Evolutionary conservation across 768 basidiomycete species (phyloP).

Genomic region (Collybiopsis luxurians): DNA sequence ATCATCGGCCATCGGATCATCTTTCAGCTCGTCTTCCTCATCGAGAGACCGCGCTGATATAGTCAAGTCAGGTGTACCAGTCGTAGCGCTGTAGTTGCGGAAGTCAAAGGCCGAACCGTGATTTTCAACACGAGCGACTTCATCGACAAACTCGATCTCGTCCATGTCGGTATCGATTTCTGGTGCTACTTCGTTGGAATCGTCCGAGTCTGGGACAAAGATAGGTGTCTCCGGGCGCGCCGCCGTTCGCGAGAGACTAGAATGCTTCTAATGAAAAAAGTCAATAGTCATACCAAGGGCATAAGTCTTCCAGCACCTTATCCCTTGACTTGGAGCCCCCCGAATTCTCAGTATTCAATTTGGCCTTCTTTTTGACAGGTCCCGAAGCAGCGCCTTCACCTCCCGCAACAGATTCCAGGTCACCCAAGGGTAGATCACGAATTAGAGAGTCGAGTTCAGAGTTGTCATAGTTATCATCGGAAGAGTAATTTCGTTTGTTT

Average conservation of each 20-base stretch:
- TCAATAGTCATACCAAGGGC: too few relatives aligned
- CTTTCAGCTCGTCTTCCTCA: background rate
- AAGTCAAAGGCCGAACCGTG: conserved; percentile 32
- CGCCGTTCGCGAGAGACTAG: too few relatives aligned
- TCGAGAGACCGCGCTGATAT: conserved; percentile 9
- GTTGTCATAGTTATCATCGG: conserved; percentile 38
- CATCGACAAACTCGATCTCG: conserved; percentile 9
- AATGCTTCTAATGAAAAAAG: background rate
- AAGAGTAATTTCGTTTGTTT: conserved; percentile 16
- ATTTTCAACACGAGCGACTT: background rate
- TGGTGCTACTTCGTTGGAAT: background rate
- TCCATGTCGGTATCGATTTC: conserved; percentile 8
- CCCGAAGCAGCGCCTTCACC: background rate
- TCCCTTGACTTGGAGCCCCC: background rate
- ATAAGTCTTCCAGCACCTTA: too few relatives aligned
- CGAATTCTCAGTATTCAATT: background rate
- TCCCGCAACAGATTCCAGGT: conserved; percentile 15
- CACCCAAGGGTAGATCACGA: conserved; percentile 24
- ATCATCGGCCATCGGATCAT: conserved; percentile 1
- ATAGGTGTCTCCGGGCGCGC: too few relatives aligned
- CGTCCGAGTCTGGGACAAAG: too few relatives aligned
- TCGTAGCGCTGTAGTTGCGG: conserved; percentile 13
- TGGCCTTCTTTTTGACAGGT: conserved; percentile 6
- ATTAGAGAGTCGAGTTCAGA: conserved; percentile 43
- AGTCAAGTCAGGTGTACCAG: conserved; percentile 17